These are phyloP conservation scores for Eucalyptus rudis DNA, from an alignment of 345 rosid genomes.

Conservation along the genomic window DNA sequence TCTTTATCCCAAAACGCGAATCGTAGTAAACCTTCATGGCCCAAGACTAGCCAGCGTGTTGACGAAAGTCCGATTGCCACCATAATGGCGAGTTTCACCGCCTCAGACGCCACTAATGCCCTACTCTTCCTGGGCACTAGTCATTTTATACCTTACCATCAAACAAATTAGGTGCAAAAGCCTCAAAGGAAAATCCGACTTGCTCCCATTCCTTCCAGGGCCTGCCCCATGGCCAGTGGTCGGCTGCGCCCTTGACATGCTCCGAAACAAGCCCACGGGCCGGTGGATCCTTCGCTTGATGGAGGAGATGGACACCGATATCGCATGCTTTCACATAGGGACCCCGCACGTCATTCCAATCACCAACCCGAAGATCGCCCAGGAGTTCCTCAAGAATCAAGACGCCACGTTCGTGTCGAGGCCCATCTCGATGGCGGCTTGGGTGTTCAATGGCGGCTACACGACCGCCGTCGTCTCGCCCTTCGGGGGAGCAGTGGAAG, in stretches of 20 bases:
- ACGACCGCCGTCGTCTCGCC: not conserved
- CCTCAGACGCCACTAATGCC: not conserved
- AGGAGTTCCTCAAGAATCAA: slow-evolving; percentile 16
- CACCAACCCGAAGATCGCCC: slow-evolving; percentile 14
- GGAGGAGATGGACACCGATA: not conserved
- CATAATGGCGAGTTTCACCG: not conserved
- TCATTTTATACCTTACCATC: not conserved
- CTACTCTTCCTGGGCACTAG: not conserved
- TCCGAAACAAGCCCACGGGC: not conserved
- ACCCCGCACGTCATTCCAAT: slow-evolving; percentile 2
- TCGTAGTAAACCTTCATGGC: too few relatives aligned
- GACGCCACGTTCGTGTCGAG: slow-evolving; percentile 18
- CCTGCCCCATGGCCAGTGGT: not conserved
- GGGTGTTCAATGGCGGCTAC: not conserved
- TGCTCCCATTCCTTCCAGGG: not conserved
- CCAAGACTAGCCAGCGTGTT: not conserved
- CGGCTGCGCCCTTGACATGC: not conserved
- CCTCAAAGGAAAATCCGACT: not conserved
- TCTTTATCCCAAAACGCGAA: too few relatives aligned
- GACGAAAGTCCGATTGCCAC: not conserved
- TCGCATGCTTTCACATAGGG: not conserved
- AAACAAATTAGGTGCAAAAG: not conserved
- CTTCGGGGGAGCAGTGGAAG: slow-evolving; percentile 17
- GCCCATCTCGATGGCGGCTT: not conserved
- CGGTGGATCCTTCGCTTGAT: not conserved